Base-by-base conservation (phyloP, 768 basidiomycete species). In the Candolleomyces efflorescens region DNA sequence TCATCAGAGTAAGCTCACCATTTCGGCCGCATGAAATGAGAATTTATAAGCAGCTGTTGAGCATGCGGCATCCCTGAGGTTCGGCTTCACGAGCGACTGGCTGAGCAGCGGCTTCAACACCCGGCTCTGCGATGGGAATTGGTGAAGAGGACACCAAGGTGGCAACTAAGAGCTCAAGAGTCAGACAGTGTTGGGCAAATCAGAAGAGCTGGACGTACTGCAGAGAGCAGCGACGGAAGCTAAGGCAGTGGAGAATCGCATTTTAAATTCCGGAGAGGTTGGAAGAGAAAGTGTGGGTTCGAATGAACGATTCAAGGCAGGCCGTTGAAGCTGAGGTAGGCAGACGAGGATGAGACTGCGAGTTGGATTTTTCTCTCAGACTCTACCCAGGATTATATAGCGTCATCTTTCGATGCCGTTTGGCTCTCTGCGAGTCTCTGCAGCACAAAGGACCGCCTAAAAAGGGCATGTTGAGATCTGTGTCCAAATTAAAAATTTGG, bases 241-340 rank as follows among this genome's bases (percentile, higher is more conserved):
- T 41, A 55, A 46, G 41, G 41, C 20, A 39, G 54, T 20, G 18
- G 54, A 44, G 41, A 55, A 55, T 15, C 54, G 54, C 54, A 55
- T 55, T 23, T 17, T 53, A 37, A 41, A 43, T 5, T 32, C 20
- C 15, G 26, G 20, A 54, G 36, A 23, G 23, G 11, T 18, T 32
- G n/a, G 41, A 46, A 36, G 54, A 27, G 44, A 46, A 22, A 15
- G 41, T 55, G 26, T 15, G 54, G 41, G 15, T 17, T 43, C 5
- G 41, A 43, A 20, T 17, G 15, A 20, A 13, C 17, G 41, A 43
- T 17, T 43, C 41, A 43, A 43, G 41, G 17, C 17, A 43, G 17
- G 15, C 18, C 18, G 41, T 20, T 43, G 41, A 43, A 43, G 41
- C 41, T 43, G 41, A 20, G 18, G 41, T 7, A 20, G 6, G 18